These are phyloP conservation scores for Rusavskia elegans DNA, from an alignment of 495 filamentous ascomycete species.

Conservation along the genomic window DNA sequence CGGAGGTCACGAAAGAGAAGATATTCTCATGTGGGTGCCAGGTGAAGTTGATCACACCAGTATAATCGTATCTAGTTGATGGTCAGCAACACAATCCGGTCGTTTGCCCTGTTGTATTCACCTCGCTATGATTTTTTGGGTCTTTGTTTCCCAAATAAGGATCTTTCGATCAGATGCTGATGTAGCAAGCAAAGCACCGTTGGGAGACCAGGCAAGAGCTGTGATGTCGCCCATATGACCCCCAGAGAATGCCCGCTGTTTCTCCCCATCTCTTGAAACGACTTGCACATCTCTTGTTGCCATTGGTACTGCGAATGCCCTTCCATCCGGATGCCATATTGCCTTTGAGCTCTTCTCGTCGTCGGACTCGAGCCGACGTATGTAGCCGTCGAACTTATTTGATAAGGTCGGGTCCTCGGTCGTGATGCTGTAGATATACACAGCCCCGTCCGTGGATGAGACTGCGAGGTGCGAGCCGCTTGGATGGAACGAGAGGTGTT, in stretches of 20 bases:
- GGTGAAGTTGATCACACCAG: conserved; percentile 64
- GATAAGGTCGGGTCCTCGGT: conserved; percentile 68
- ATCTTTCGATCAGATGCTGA: conserved; percentile 72
- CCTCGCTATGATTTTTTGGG: conserved; percentile 54
- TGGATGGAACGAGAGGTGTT: conserved; percentile 80
- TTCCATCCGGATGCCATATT: conserved; percentile 88
- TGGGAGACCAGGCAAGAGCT: conserved; percentile 80
- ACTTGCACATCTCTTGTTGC: conserved; percentile 74
- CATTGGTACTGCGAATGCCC: conserved; percentile 76
- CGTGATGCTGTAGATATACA: conserved; percentile 78
- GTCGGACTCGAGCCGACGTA: conserved; percentile 61
- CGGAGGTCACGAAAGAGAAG: conserved; percentile 74
- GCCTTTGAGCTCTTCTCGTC: conserved; percentile 59
- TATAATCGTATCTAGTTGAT: conserved; percentile 46
- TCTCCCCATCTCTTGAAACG: conserved; percentile 68
- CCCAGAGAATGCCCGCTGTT: conserved; percentile 56
- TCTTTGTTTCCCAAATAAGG: conserved; percentile 76
- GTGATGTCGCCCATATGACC: conserved; percentile 81
- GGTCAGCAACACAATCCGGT: background rate
- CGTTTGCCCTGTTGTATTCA: background rate
- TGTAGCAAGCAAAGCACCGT: conserved; percentile 72
- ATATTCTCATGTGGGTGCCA: conserved; percentile 89
- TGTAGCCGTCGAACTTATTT: conserved; percentile 71
- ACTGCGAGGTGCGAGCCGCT: conserved; percentile 61
- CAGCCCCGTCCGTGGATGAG: conserved; percentile 70